These are phyloP conservation scores for Ustilago shanxiensis DNA, from an alignment of 1,284 basidiomycete species.

Conservation along the genomic window DNA sequence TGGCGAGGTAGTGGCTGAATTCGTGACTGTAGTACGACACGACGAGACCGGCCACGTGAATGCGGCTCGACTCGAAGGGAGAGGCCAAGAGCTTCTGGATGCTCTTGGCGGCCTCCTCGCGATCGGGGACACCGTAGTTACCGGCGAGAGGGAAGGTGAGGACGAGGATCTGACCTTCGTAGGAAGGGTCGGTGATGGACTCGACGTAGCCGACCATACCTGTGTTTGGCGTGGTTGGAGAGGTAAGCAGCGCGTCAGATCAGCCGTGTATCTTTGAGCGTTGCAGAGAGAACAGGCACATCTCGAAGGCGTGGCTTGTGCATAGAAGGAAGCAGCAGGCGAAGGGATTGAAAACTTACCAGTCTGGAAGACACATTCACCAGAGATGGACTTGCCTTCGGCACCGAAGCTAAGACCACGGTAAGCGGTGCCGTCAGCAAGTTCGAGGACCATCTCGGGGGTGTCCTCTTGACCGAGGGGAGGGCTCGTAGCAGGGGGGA, in stretches of 20 bases:
- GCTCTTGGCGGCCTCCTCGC: constrained; percentile 72
- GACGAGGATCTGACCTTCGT: constrained; percentile 97
- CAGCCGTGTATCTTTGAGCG: constrained; percentile 4
- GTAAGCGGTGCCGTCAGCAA: constrained; percentile 89
- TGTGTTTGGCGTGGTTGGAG: constrained; percentile 25
- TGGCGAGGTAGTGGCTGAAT: constrained; percentile 94
- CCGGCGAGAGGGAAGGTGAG: constrained; percentile 97
- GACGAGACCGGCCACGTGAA: constrained; percentile 91
- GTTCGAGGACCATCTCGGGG: constrained; percentile 80
- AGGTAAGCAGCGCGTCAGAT: constrained; percentile 27
- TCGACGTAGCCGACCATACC: constrained; percentile 96
- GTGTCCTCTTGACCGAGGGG: constrained; percentile 51
- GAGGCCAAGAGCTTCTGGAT: constrained; percentile 72
- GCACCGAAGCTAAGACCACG: constrained; percentile 95
- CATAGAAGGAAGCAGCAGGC: background rate
- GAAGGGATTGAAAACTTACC: constrained; percentile 75
- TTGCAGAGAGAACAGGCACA: background rate
- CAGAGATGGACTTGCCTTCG: constrained; percentile 87
- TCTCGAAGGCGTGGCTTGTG: background rate
- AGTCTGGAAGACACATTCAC: constrained; percentile 99
- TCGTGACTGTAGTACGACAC: constrained; percentile 91
- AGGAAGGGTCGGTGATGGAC: constrained; percentile 97
- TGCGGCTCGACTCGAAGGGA: constrained; percentile 90
- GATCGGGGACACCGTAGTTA: constrained; percentile 96
- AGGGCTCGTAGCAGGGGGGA: constrained; percentile 51